phyloP scores from a whole-genome alignment of 129 eudicot species.

The Scalesia atractyloides region DNA sequence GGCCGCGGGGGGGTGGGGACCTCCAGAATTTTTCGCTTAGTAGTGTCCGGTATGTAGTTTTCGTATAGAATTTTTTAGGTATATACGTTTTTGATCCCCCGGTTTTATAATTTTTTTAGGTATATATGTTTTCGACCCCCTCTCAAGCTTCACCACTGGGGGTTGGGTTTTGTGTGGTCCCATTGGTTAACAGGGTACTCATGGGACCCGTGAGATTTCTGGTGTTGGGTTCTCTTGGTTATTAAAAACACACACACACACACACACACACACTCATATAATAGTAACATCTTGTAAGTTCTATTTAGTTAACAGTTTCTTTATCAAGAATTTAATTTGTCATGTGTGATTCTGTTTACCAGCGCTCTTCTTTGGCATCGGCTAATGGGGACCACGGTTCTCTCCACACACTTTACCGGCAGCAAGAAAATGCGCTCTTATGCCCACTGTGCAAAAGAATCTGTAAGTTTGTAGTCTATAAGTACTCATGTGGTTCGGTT shows the following conservation, averaged over 20 bases:
- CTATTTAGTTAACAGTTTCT: background rate
- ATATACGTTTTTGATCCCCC: too few species aligned
- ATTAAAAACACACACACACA: background rate
- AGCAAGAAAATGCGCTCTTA: conserved; percentile 14
- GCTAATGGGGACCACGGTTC: conserved; percentile 10
- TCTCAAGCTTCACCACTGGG: too few species aligned
- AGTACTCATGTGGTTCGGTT: background rate
- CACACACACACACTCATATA: background rate
- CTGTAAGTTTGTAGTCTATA: conserved; percentile 3
- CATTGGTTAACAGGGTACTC: background rate
- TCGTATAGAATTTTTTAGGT: too few species aligned
- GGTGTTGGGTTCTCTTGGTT: background rate
- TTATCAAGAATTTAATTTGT: background rate
- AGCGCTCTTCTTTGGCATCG: conserved; percentile 24
- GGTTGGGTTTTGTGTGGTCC: too few species aligned
- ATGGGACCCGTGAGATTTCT: background rate
- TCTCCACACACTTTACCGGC: conserved; percentile 15
- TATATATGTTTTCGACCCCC: too few species aligned
- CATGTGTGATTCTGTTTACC: background rate
- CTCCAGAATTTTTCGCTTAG: too few species aligned
- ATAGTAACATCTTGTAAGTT: background rate
- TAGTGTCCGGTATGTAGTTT: too few species aligned
- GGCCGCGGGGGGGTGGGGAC: too few species aligned
- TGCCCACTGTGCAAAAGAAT: conserved; percentile 14
- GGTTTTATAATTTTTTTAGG: too few species aligned